phyloP scores from a whole-genome alignment of 345 rosid genomes.

The Excoecaria agallocha region DNA sequence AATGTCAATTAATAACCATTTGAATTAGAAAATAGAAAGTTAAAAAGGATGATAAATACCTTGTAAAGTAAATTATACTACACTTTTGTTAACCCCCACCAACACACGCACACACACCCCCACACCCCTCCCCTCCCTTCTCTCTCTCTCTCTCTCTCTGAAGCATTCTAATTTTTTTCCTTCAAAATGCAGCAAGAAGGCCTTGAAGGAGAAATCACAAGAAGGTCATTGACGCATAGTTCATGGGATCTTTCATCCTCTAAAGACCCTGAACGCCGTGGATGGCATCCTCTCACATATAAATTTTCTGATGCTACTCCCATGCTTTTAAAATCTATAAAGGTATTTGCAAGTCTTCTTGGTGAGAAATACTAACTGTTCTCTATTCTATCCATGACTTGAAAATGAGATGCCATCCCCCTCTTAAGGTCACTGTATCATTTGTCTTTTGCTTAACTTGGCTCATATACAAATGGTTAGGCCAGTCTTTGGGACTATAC shows the following conservation, averaged over 20 bases:
- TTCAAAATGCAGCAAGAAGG: conserved; percentile 62
- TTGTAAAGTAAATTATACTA: background rate
- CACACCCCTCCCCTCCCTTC: no score
- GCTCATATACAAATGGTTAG: background rate
- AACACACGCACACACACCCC: no score
- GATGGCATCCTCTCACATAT: conserved; percentile 91
- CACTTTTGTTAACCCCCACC: background rate
- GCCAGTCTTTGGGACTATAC: background rate
- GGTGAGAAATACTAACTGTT: background rate
- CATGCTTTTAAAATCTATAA: conserved; percentile 61
- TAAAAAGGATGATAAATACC: background rate
- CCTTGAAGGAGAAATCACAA: conserved; percentile 69
- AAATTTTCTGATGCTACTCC: conserved; percentile 83
- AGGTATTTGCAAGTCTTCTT: conserved; percentile 37
- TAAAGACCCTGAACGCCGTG: conserved; percentile 70
- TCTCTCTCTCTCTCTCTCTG: conserved; percentile 2
- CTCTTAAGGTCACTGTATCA: background rate
- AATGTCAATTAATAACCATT: background rate
- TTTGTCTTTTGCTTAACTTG: background rate
- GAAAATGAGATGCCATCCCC: background rate
- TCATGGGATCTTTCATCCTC: conserved; percentile 83
- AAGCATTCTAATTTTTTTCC: background rate
- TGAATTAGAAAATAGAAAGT: background rate
- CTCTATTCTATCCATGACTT: background rate
- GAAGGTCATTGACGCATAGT: conserved; percentile 78